phyloP scores from a whole-genome alignment of 495 filamentous ascomycete species.

The Penicillium subrubescens region DNA sequence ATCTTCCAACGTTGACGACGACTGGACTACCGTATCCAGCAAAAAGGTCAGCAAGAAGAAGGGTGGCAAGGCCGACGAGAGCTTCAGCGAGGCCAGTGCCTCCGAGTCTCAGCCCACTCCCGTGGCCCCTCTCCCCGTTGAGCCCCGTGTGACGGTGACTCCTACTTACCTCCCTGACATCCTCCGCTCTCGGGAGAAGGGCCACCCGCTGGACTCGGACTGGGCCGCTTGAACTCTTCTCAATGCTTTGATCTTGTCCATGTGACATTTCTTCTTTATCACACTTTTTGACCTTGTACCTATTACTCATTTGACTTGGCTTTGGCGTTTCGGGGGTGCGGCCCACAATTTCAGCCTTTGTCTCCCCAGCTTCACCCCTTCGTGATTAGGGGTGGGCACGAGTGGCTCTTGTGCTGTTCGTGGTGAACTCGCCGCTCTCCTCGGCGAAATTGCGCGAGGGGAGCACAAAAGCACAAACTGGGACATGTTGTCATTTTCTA shows the following conservation, averaged over 20 bases:
- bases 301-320: conserved; percentile 28
- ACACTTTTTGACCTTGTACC: conserved; percentile 9
- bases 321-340: conserved; percentile 44
- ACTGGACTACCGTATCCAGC: conserved; percentile 75
- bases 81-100: conserved; percentile 42
- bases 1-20: conserved; percentile 58
- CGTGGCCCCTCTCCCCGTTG: conserved; percentile 34
- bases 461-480: conserved; percentile 17
- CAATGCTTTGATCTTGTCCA: conserved; percentile 5
- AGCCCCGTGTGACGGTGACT: conserved; percentile 45
- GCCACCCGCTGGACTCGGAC: conserved; percentile 61
- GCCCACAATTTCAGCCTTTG: conserved; percentile 34
- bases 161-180: conserved; percentile 48
- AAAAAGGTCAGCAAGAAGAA: conserved; percentile 66
- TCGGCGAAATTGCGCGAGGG: background rate
- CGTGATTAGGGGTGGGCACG: conserved; percentile 6
- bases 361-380: background rate
- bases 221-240: conserved; percentile 50
- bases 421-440: conserved; percentile 7
- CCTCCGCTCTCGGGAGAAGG: conserved; percentile 44
- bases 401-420: conserved; percentile 21
- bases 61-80: conserved; percentile 44
- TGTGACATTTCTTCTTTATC: conserved; percentile 16
- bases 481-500: conserved; percentile 15
- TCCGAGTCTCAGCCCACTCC: conserved; percentile 41